Conservation (phyloP, 179 eudicot genomes). For the Beta lomatogona region DNA sequence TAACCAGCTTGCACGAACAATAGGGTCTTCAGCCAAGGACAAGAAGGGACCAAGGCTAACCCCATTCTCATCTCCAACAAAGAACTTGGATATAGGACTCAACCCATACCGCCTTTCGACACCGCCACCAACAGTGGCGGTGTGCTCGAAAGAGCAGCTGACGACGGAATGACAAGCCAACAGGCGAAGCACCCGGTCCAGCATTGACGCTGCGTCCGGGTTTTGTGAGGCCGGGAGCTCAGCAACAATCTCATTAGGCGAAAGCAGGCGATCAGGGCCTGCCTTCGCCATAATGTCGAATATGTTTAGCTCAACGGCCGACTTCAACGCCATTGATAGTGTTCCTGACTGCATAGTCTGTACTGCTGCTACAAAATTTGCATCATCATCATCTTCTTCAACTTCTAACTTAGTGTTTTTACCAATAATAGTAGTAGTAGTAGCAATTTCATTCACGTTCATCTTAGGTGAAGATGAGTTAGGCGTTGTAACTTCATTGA, state of each 20-base stretch:
- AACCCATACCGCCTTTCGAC: constrained; percentile 22
- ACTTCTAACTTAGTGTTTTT: not conserved
- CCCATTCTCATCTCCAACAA: constrained; percentile 26
- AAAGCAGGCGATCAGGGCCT: constrained; percentile 4
- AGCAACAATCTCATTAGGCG: constrained; percentile 19
- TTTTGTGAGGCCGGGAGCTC: not conserved
- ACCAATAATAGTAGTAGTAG: not conserved
- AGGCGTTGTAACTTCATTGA: no score
- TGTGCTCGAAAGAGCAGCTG: not conserved
- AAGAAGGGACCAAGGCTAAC: constrained; percentile 26
- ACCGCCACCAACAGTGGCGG: not conserved
- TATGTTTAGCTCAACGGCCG: constrained; percentile 24
- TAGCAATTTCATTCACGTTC: no score
- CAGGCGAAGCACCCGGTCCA: constrained; percentile 22
- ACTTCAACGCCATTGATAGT: constrained; percentile 20
- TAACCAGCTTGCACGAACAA: constrained; percentile 29
- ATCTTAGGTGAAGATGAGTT: not conserved
- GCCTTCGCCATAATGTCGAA: constrained; percentile 22
- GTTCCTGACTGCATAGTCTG: constrained; percentile 12
- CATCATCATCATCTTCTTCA: not conserved
- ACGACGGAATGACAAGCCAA: constrained; percentile 18
- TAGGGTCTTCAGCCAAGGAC: constrained; percentile 18
- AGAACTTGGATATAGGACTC: constrained; percentile 18
- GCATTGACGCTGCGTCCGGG: constrained; percentile 11
- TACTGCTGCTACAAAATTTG: constrained; percentile 7